These are phyloP conservation scores for Macrocybe gigantea DNA, from an alignment of 768 basidiomycete species.

Conservation along the genomic window DNA sequence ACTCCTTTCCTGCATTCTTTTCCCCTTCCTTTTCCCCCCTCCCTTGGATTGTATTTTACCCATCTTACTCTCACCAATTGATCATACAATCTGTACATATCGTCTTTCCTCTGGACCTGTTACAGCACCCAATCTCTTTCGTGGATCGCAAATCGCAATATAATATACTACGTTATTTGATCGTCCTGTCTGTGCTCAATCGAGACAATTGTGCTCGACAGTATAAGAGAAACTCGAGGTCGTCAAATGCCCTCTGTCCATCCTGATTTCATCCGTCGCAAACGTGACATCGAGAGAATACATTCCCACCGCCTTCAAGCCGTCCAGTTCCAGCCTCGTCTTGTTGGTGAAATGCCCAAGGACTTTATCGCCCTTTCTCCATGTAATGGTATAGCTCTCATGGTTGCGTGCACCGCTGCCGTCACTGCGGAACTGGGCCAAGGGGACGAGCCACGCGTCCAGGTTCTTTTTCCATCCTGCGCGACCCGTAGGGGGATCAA, in stretches of 20 bases:
- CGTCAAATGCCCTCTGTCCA: slow-evolving; percentile 28
- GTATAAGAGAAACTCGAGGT: background rate
- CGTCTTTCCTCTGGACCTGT: no score
- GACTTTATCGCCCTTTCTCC: slow-evolving; percentile 42
- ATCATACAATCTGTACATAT: no score
- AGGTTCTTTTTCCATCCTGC: slow-evolving; percentile 26
- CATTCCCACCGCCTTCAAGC: slow-evolving; percentile 27
- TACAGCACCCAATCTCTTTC: no score
- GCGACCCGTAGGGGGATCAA: background rate
- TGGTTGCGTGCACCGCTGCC: slow-evolving; percentile 16
- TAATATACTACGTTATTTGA: no score
- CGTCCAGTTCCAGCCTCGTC: slow-evolving; percentile 39
- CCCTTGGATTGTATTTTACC: slow-evolving; percentile 1
- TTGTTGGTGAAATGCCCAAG: slow-evolving; percentile 43
- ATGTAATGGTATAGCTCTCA: slow-evolving; percentile 53
- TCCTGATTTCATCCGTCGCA: slow-evolving; percentile 50
- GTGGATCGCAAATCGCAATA: no score
- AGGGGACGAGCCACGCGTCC: slow-evolving; percentile 48
- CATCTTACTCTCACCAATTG: background rate
- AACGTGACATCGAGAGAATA: slow-evolving; percentile 47
- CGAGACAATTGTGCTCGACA: background rate
- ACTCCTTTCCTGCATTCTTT: background rate
- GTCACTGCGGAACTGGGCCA: slow-evolving; percentile 48
- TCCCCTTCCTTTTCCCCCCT: slow-evolving; percentile 7
- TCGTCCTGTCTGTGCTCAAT: no score